A percentile compares a stretch with the other conserved stretches of the same genome.
phyloP scores from a whole-genome alignment of 345 rosid species.

The Conringia planisiliqua region DNA sequence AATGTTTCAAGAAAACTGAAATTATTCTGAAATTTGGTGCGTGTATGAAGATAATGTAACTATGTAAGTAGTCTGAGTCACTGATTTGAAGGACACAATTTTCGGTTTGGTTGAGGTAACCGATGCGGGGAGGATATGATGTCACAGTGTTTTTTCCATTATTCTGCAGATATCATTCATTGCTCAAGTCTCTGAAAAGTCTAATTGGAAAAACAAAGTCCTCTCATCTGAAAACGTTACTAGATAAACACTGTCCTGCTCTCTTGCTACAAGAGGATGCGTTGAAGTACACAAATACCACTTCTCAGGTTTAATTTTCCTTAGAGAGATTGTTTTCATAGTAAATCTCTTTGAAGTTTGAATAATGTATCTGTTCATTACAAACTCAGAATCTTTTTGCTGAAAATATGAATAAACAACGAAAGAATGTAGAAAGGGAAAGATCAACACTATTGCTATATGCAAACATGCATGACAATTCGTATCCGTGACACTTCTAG shows the following conservation, averaged over 20 bases:
- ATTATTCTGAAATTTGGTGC: not conserved
- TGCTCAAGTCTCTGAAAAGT: conserved; percentile 48
- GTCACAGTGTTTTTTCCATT: not conserved
- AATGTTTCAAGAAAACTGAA: not conserved
- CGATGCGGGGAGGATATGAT: not conserved
- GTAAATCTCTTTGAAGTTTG: not conserved
- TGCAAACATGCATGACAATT: not conserved
- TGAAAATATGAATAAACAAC: not conserved
- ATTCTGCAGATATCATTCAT: conserved; percentile 53
- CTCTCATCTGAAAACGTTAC: conserved; percentile 51
- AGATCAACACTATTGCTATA: not conserved
- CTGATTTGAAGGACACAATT: not conserved
- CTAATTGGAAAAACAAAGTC: conserved; percentile 48
- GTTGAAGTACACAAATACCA: not conserved
- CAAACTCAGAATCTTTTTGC: not conserved
- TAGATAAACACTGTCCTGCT: conserved; percentile 63
- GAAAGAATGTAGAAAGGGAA: not conserved
- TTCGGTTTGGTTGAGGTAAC: not conserved
- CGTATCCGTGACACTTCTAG: conserved; percentile 3
- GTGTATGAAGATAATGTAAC: not conserved
- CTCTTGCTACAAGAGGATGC: conserved; percentile 40
- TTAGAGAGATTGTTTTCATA: not conserved
- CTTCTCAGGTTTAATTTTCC: conserved; percentile 20
- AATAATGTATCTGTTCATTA: not conserved
- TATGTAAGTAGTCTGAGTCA: not conserved